Evolutionary conservation across 495 filamentous ascomycete species (phyloP), one percentile per base, ranked within the genome.

Genomic region (Oidiodendron maius): DNA sequence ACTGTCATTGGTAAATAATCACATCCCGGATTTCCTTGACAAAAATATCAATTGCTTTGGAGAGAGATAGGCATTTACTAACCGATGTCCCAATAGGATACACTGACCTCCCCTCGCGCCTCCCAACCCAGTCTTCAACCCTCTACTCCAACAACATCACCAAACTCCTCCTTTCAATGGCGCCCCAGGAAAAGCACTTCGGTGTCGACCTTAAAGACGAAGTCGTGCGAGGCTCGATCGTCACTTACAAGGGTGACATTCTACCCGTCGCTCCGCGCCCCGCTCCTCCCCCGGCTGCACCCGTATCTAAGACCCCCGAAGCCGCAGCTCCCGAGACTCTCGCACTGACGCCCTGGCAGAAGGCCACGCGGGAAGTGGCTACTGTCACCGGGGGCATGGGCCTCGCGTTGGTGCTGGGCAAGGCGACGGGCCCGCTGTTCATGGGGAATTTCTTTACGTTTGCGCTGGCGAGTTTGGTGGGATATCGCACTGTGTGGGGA

Each of bases 101-200:
- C 63, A 91, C 86, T 37, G 86, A 91, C 64, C 67, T 90, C 35
- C 87, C 87, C 0, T 90, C 87, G 5, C 75, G 85, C 16, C 71
- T 91, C 6, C 84, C 87, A 0, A 90, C 86, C 18, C 87, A 91
- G 57, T 83, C 85, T 0, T 89, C 85, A 4, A 89, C 86, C 1
- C 65, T 91, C 20, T 91, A 89, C 66, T 88, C 84, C 15, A 91
- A 91, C 72, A 91, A 91, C 55, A 87, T 91, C 56, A 87, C 81
- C 49, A 91, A 89, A 60, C 83, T 83, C 55, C 74, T 91, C 8
- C 71, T 91, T 23, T 89, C 86, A 1, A 86, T 91, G 72, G 66
- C 79, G 9, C 83, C 86, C 2, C 70, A 82, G 55, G 82, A 87
- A 0, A 86, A 84, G 49, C 72, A 81, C 21, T 90, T 83, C 53